phyloP scores from a whole-genome alignment of 176 grass and related monocot genomes.

The Ensete ventricosum region DNA sequence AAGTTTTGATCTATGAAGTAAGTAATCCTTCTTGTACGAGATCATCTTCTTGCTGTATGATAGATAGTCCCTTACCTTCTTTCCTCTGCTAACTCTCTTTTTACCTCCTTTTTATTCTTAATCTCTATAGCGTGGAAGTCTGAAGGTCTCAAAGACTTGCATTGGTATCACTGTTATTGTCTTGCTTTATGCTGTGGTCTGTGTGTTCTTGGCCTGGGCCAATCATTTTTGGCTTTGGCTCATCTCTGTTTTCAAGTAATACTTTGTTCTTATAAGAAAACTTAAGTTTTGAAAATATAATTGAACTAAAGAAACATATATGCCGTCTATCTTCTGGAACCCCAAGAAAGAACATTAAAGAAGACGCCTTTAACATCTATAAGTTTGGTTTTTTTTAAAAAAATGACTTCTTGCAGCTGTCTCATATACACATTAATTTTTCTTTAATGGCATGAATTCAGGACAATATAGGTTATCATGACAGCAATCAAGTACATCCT shows the following conservation, averaged over 20 bases:
- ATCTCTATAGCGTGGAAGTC: conserved; percentile 62
- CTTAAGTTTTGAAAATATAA: background rate
- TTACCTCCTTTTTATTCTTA: conserved; percentile 18
- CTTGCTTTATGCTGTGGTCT: conserved; percentile 54
- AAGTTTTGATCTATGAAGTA: no score
- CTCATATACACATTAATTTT: no score
- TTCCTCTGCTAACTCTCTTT: background rate
- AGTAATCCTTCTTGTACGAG: conserved; percentile 24
- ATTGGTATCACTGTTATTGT: conserved; percentile 52
- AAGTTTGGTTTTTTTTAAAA: no score
- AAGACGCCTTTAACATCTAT: no score
- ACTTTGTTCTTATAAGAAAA: conserved; percentile 14
- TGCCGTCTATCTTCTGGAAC: no score
- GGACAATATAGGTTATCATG: no score
- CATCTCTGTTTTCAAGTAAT: conserved; percentile 85
- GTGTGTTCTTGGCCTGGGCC: conserved; percentile 60
- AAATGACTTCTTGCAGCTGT: no score
- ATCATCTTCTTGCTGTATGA: background rate
- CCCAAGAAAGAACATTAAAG: no score
- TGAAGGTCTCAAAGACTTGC: conserved; percentile 79
- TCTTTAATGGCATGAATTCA: no score
- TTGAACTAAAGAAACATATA: no score
- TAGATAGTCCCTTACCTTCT: background rate
- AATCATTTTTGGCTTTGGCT: conserved; percentile 90
- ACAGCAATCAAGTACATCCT: no score